Conservation (phyloP, 2,329 filamentous ascomycete genomes). For the Setomelanomma holmii region DNA sequence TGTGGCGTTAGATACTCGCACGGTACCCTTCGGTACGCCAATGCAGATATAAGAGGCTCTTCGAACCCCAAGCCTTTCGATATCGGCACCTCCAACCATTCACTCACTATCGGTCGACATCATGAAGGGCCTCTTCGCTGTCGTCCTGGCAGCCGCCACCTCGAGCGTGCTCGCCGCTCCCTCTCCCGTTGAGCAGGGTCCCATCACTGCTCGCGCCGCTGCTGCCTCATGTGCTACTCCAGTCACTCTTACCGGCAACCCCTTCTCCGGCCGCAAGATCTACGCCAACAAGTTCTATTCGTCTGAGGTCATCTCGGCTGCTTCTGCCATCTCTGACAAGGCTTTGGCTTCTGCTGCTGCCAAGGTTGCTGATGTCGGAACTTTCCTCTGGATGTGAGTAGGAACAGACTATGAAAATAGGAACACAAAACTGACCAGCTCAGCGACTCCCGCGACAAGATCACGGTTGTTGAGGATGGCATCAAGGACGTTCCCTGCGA, state of each 20-base stretch:
- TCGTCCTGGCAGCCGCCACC: slow-evolving; percentile 44
- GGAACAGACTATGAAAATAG: not conserved
- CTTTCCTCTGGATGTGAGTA: slow-evolving; percentile 62
- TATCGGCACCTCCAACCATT: slow-evolving; percentile 30
- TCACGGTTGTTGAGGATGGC: slow-evolving; percentile 56
- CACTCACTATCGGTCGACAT: slow-evolving; percentile 27
- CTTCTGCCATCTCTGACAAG: slow-evolving; percentile 63
- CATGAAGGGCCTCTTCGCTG: slow-evolving; percentile 47
- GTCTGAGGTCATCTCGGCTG: slow-evolving; percentile 61
- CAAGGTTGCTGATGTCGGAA: slow-evolving; percentile 58
- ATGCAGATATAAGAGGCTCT: slow-evolving; percentile 41
- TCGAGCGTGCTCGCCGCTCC: slow-evolving; percentile 44
- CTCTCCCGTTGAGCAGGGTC: slow-evolving; percentile 40
- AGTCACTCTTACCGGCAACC: slow-evolving; percentile 58
- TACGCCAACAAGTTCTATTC: slow-evolving; percentile 63
- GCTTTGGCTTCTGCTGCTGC: slow-evolving; percentile 60
- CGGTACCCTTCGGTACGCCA: slow-evolving; percentile 9
- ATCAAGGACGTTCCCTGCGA: slow-evolving; percentile 59
- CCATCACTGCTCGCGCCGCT: slow-evolving; percentile 40
- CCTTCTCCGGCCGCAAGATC: slow-evolving; percentile 58
- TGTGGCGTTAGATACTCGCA: slow-evolving; percentile 1
- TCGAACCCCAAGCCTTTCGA: slow-evolving; percentile 12
- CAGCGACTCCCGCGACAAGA: slow-evolving; percentile 58
- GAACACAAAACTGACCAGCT: not conserved
- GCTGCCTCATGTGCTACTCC: slow-evolving; percentile 42